Evolutionary conservation across 495 filamentous ascomycete species (phyloP), one percentile per base, ranked within the genome.

Genomic region (Saxophila tyrrhenica): DNA sequence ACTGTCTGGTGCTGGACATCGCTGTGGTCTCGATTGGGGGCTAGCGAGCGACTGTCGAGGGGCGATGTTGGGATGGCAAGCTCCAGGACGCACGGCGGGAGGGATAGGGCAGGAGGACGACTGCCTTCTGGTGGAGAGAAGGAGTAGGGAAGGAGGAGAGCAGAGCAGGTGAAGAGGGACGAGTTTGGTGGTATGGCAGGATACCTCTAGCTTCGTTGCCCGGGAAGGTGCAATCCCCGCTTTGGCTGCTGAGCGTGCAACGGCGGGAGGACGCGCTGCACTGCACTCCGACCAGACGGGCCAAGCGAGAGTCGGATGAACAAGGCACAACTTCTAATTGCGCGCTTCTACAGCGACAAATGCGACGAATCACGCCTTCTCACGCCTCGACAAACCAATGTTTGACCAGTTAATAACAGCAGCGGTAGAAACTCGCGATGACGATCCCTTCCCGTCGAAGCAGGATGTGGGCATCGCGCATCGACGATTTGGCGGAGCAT

Each of bases 21-120:
- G 39, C 48, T 50, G 24, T 16, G 22, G 20, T 48, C 22, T 35
- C 2, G 13, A 41, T 19, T 21, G 51, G 15, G 11, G 48, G 11
- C 25, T 41, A 45, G 44, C 3, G 57, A 39, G 13, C 49, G 45
- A 10, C 46, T 17, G 16, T 15, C 2, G 17, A 25, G 3, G 29
- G 25, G 23, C 13, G 51, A 19, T 19, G 44, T 29, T 35, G 29
- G 29, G 13, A 7, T 35, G 29, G 23, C 44, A n/a, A 22, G 56
- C 17, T 49, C 15, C 39, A 43, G 54, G 25, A 56, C 16, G 17
- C n/a, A 29, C 54, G 20, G 23, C 15, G 32, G 17, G 39, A 1
- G 22, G n/a, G 11, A 23, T 24, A 39, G 41, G 55, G 55, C 50
- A 58, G 56, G 51, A 54, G 50, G 51, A 47, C 45, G 56, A 59